Conservation (phyloP, 192 early-diverging fungal genomes). For the Podila horticola region DNA sequence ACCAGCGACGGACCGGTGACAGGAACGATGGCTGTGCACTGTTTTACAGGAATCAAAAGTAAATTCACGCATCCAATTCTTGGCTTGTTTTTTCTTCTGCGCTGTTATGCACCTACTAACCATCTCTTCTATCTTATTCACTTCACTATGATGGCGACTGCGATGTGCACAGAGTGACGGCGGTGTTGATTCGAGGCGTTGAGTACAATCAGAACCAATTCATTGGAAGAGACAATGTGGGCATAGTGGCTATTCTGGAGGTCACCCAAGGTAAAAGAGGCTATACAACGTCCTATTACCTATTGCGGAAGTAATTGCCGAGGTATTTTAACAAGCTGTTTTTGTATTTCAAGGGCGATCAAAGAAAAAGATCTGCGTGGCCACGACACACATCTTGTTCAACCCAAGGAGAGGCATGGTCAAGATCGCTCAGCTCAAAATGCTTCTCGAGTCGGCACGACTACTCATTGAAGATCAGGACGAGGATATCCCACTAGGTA, state of each 20-base stretch:
- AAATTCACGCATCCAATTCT: neutral
- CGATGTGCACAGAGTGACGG: neutral
- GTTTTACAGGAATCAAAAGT: slow-evolving; percentile 28
- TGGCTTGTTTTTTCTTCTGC: neutral
- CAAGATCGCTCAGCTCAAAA: slow-evolving; percentile 38
- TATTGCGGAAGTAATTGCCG: too few species aligned
- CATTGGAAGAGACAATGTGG: slow-evolving; percentile 26
- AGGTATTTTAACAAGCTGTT: neutral
- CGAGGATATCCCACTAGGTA: slow-evolving; percentile 16
- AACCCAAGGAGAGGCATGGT: slow-evolving; percentile 27
- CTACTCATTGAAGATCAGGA: slow-evolving; percentile 3
- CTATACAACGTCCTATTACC: too few species aligned
- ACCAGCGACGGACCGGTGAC: slow-evolving; percentile 18
- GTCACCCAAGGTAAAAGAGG: slow-evolving; percentile 14
- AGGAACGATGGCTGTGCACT: slow-evolving; percentile 44
- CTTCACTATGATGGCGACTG: neutral
- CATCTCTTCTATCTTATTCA: neutral
- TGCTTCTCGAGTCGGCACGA: slow-evolving; percentile 17
- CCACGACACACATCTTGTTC: slow-evolving; percentile 40
- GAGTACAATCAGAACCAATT: slow-evolving; percentile 10
- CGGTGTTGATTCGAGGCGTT: neutral
- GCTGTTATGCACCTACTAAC: too few species aligned
- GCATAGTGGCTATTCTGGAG: slow-evolving; percentile 40
- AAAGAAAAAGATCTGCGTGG: slow-evolving; percentile 19
- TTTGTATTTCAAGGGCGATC: neutral